Evolutionary conservation across 2,329 filamentous ascomycete genomes (phyloP).

Genomic region (Colletotrichum shisoi): DNA sequence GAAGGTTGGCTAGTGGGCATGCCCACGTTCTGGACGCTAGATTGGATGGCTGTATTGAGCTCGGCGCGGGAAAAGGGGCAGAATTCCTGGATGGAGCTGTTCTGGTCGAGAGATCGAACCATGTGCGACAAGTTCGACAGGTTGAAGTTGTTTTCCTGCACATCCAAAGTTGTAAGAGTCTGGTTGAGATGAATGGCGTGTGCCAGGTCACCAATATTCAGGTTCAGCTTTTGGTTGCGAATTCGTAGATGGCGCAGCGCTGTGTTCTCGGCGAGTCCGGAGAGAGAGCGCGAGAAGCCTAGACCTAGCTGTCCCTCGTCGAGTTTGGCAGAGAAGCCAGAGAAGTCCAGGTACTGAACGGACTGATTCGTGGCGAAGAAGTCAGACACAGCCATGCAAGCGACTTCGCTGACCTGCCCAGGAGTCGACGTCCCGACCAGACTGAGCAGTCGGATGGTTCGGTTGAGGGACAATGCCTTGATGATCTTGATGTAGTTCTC

Average conservation of each 20-base stretch:
- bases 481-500: slow-evolving; percentile 61
- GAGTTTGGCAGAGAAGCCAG: slow-evolving; percentile 64
- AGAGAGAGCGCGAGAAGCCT: slow-evolving; percentile 61
- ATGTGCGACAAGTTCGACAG: slow-evolving; percentile 60
- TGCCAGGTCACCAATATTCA: slow-evolving; percentile 62
- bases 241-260: slow-evolving; percentile 61
- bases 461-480: slow-evolving; percentile 59
- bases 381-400: slow-evolving; percentile 57
- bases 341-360: slow-evolving; percentile 63
- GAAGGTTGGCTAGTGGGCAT: slow-evolving; percentile 30
- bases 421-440: slow-evolving; percentile 63
- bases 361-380: slow-evolving; percentile 62
- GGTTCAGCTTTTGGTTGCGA: slow-evolving; percentile 63
- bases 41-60: slow-evolving; percentile 49
- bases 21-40: slow-evolving; percentile 35
- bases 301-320: slow-evolving; percentile 65
- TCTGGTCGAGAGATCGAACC: slow-evolving; percentile 54
- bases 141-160: slow-evolving; percentile 63
- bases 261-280: slow-evolving; percentile 56
- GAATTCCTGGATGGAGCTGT: slow-evolving; percentile 55
- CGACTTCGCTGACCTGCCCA: slow-evolving; percentile 55
- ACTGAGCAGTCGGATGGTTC: slow-evolving; percentile 60
- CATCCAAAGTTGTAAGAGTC: slow-evolving; percentile 62
- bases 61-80: slow-evolving; percentile 53
- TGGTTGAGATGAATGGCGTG: slow-evolving; percentile 59